Conservation (phyloP, 352 stramenopile genomes). For the Saprolegnia diclina region DNA sequence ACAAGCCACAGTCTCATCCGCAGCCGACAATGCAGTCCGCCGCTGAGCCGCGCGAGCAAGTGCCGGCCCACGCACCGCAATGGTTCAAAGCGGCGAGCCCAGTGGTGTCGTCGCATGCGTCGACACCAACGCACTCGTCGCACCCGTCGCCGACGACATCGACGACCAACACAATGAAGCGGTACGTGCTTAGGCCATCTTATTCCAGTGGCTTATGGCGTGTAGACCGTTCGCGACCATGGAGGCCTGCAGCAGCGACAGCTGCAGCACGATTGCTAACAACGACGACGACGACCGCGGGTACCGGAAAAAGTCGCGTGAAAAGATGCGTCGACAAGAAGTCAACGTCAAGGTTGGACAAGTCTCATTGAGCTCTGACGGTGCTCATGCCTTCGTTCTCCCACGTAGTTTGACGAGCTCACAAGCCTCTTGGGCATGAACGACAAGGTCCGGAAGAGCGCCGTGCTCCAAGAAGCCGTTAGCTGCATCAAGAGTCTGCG, state of each 20-base stretch:
- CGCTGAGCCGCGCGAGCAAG: neutral
- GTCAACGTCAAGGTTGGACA: slow-evolving; percentile 76
- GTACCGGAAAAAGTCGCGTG: slow-evolving; percentile 65
- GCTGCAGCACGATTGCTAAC: slow-evolving; percentile 45
- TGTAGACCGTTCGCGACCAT: slow-evolving; percentile 36
- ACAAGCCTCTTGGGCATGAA: slow-evolving; percentile 60
- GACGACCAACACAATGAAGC: slow-evolving; percentile 32
- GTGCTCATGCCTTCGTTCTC: neutral
- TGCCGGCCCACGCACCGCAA: neutral
- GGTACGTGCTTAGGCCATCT: slow-evolving; percentile 34
- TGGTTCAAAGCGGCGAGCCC: slow-evolving; percentile 3
- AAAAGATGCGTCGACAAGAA: slow-evolving; percentile 74
- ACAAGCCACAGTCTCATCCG: too few species aligned
- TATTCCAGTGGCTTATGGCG: neutral
- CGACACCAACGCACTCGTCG: neutral
- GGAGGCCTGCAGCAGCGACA: slow-evolving; percentile 39
- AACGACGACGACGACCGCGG: slow-evolving; percentile 49
- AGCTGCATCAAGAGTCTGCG: slow-evolving; percentile 57
- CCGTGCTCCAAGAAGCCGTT: slow-evolving; percentile 64
- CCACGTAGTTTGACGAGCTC: slow-evolving; percentile 59
- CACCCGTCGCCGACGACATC: slow-evolving; percentile 8
- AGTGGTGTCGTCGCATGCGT: slow-evolving; percentile 33
- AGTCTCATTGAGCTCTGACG: neutral
- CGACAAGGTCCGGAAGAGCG: slow-evolving; percentile 67
- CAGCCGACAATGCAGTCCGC: neutral